A percentile compares a stretch with the other conserved stretches of the same genome.
phyloP scores from a whole-genome alignment of 2,329 filamentous ascomycete genomes.

The Aureobasidium sp. region DNA sequence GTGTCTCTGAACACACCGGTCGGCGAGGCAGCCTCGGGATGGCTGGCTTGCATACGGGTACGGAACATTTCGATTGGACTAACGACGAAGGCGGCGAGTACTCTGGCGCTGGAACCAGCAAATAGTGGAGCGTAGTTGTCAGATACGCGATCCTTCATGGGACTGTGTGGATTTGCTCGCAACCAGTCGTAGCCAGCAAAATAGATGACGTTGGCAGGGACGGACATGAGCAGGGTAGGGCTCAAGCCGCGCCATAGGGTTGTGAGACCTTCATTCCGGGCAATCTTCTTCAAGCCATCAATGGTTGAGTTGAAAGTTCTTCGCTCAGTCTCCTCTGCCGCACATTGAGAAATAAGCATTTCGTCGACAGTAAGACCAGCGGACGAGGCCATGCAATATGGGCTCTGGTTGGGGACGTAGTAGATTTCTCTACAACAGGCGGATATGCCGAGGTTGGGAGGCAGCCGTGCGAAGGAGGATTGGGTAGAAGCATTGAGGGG shows the following conservation, averaged over 20 bases:
- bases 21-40: slow-evolving; percentile 34
- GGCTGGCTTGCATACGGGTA: slow-evolving; percentile 79
- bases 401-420: slow-evolving; percentile 80
- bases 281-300: slow-evolving; percentile 89
- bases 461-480: slow-evolving; percentile 58
- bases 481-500: slow-evolving; percentile 47
- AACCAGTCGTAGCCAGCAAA: slow-evolving; percentile 98
- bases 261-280: slow-evolving; percentile 77
- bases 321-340: slow-evolving; percentile 77
- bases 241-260: slow-evolving; percentile 90
- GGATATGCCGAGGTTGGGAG: slow-evolving; percentile 82
- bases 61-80: slow-evolving; percentile 90
- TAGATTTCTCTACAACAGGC: slow-evolving; percentile 96
- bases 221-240: slow-evolving; percentile 88
- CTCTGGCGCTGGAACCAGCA: slow-evolving; percentile 70
- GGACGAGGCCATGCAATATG: slow-evolving; percentile 64
- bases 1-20: slow-evolving; percentile 74
- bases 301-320: slow-evolving; percentile 83
- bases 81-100: slow-evolving; percentile 74
- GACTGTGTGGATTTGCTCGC: slow-evolving; percentile 65
- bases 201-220: slow-evolving; percentile 96
- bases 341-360: slow-evolving; percentile 58
- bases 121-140: slow-evolving; percentile 73
- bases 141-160: slow-evolving; percentile 53
- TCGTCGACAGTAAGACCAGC: slow-evolving; percentile 35